A percentile compares a stretch with the other conserved stretches of the same genome.
phyloP scores from a whole-genome alignment of 2,329 filamentous ascomycete genomes.

The Pyricularia sp. region DNA sequence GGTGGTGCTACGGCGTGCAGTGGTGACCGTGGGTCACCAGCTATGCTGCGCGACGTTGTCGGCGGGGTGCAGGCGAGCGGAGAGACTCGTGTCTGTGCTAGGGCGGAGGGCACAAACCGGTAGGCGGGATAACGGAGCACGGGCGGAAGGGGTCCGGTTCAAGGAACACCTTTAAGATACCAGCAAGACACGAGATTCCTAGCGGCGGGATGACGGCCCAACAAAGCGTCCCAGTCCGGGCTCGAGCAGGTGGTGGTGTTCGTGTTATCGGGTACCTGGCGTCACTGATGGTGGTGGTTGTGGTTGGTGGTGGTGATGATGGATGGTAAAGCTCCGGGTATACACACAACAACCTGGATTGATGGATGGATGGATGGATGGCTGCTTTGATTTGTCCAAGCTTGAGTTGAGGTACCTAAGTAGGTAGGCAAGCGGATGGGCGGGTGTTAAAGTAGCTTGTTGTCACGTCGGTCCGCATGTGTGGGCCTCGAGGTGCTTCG shows the following conservation, averaged over 20 bases:
- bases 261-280: not conserved
- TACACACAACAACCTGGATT: not conserved
- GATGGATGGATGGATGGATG: not conserved
- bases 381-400: not conserved
- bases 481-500: not conserved
- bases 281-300: not conserved
- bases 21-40: slow-evolving; percentile 26
- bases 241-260: not conserved
- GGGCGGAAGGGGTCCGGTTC: slow-evolving; percentile 1
- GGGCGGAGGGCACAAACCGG: slow-evolving; percentile 1
- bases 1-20: slow-evolving; percentile 39
- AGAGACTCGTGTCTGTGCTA: slow-evolving; percentile 4
- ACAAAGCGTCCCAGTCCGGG: not conserved
- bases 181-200: not conserved
- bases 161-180: not conserved
- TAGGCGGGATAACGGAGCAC: not conserved
- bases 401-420: not conserved
- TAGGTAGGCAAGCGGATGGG: not conserved
- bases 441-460: not conserved
- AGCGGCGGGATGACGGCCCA: not conserved
- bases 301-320: not conserved
- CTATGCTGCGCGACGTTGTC: slow-evolving; percentile 28
- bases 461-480: not conserved
- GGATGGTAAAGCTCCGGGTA: not conserved
- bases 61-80: slow-evolving; percentile 32